phyloP scores from a whole-genome alignment of 768 basidiomycete species.

The Lactarius sanguifluus region DNA sequence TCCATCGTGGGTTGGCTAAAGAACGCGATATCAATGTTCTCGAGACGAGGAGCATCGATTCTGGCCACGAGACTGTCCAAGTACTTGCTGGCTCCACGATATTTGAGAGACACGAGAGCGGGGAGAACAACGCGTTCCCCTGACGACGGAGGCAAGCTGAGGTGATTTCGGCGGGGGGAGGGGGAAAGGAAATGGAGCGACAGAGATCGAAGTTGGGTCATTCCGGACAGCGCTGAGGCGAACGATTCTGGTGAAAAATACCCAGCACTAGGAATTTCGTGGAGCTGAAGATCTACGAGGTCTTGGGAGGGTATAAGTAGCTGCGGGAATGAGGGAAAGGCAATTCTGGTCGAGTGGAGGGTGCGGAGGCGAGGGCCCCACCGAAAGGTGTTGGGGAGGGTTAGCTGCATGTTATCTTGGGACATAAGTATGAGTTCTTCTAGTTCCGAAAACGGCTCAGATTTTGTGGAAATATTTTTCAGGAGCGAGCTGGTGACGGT shows the following conservation, averaged over 20 bases:
- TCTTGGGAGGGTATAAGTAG: rapidly evolving
- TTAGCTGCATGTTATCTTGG: no score
- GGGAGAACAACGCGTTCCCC: not conserved
- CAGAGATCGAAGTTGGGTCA: not conserved
- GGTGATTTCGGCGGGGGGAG: no score
- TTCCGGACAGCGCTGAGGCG: not conserved
- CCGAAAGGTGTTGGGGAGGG: no score
- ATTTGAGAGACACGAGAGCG: not conserved
- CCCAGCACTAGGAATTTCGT: not conserved
- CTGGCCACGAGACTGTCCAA: not conserved
- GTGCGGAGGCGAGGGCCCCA: not conserved
- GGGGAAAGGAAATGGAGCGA: not conserved
- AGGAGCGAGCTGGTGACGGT: no score
- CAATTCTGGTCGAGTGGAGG: not conserved
- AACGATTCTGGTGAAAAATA: not conserved
- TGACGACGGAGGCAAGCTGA: no score
- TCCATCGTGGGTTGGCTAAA: not conserved
- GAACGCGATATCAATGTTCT: not conserved
- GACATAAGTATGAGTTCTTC: no score
- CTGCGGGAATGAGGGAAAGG: not conserved
- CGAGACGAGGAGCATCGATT: no score
- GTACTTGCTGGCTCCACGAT: not conserved
- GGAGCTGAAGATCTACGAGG: not conserved
- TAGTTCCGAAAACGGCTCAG: no score
- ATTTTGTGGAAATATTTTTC: no score